Evolutionary conservation across 257 asterid species (phyloP).

Genomic region (Salvia hispanica): DNA sequence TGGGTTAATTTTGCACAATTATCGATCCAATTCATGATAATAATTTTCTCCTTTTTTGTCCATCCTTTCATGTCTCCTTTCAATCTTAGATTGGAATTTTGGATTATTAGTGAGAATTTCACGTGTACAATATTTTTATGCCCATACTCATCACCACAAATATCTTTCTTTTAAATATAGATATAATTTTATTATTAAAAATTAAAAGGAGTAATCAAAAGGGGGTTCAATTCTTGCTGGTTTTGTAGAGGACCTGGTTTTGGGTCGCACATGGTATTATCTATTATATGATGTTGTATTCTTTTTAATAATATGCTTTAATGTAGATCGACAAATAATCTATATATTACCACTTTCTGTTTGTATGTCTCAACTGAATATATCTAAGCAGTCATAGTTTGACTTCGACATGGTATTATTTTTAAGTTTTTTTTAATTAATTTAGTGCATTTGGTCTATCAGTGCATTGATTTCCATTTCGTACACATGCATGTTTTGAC

Average conservation of each 20-base stretch:
- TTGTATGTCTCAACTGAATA: slow-evolving; percentile 11
- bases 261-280: slow-evolving; percentile 45
- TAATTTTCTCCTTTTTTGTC: background rate
- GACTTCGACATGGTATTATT: slow-evolving; percentile 9
- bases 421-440: background rate
- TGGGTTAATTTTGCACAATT: background rate
- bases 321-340: slow-evolving; percentile 10
- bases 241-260: slow-evolving; percentile 42
- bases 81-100: slow-evolving; percentile 16
- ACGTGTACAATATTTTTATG: too few species aligned
- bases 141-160: too few species aligned
- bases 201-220: background rate
- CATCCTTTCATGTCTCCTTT: slow-evolving; percentile 33
- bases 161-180: too few species aligned
- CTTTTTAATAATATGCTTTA: slow-evolving; percentile 25
- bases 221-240: slow-evolving; percentile 23
- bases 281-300: background rate
- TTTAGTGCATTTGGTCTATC: background rate
- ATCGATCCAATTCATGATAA: background rate
- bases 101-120: too few species aligned
- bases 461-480: background rate
- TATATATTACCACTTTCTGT: slow-evolving; percentile 1
- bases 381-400: slow-evolving; percentile 27
- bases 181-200: background rate
- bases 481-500: slow-evolving; percentile 2